Conservation (phyloP, 805 yeast species). For the Candida awuae region DNA sequence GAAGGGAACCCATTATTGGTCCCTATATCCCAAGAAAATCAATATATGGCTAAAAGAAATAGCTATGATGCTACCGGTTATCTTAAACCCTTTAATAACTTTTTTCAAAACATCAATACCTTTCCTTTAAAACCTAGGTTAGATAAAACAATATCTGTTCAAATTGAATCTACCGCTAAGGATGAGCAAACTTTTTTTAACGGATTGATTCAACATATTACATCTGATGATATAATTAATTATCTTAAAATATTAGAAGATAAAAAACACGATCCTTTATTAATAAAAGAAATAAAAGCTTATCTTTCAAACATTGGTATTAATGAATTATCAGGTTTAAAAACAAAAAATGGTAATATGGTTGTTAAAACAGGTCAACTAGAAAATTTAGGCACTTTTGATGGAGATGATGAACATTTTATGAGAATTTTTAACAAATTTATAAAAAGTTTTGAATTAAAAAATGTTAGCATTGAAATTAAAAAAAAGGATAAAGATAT, state of each 20-base stretch:
- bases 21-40: no score
- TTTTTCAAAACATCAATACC: slow-evolving; percentile 26
- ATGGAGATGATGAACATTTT: slow-evolving; percentile 27
- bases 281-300: slow-evolving; percentile 30
- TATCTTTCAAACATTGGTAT: slow-evolving; percentile 29
- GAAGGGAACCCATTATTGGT: no score
- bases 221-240: slow-evolving; percentile 25
- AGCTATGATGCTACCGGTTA: slow-evolving; percentile 15
- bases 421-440: slow-evolving; percentile 35
- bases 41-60: slow-evolving; percentile 7
- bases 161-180: no score
- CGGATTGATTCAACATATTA: slow-evolving; percentile 16
- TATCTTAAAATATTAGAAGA: slow-evolving; percentile 33
- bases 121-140: slow-evolving; percentile 12
- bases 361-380: slow-evolving; percentile 19
- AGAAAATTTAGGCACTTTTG: slow-evolving; percentile 27
- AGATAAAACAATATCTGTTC: no score
- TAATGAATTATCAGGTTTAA: slow-evolving; percentile 19
- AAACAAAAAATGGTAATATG: slow-evolving; percentile 16
- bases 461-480: slow-evolving; percentile 26
- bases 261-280: slow-evolving; percentile 25
- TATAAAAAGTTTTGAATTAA: slow-evolving; percentile 37
- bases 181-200: slow-evolving; percentile 17
- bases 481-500: slow-evolving; percentile 27
- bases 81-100: slow-evolving; percentile 25